Conservation (phyloP, 2,329 filamentous ascomycete species). For the Claviceps paspali region DNA sequence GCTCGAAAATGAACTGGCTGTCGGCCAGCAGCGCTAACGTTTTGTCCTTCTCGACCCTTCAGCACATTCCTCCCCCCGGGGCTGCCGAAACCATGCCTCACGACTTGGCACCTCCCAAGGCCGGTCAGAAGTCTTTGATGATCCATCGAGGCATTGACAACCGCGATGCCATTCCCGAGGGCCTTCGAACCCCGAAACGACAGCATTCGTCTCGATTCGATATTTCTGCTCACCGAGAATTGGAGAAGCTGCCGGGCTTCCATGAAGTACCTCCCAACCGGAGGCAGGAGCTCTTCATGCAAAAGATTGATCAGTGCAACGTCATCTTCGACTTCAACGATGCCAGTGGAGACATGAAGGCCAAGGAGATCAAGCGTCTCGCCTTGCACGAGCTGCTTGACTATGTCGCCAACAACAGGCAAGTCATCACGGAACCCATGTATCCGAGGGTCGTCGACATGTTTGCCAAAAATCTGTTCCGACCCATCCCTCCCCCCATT, state of each 20-base stretch:
- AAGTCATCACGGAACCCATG: slow-evolving; percentile 98
- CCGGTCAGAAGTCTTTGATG: slow-evolving; percentile 74
- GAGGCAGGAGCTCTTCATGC: slow-evolving; percentile 95
- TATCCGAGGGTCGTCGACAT: slow-evolving; percentile 97
- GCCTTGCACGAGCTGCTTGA: slow-evolving; percentile 92
- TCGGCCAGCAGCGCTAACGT: not conserved
- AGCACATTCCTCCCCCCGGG: slow-evolving; percentile 83
- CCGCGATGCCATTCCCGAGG: slow-evolving; percentile 82
- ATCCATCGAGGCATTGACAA: slow-evolving; percentile 77
- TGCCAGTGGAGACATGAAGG: slow-evolving; percentile 96
- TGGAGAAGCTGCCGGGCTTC: slow-evolving; percentile 95
- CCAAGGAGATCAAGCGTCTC: slow-evolving; percentile 96
- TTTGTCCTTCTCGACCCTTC: not conserved
- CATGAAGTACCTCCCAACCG: slow-evolving; percentile 93
- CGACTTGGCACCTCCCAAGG: slow-evolving; percentile 86
- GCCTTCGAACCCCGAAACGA: slow-evolving; percentile 84
- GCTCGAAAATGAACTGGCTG: not conserved
- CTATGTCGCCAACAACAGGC: slow-evolving; percentile 95
- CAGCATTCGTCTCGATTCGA: slow-evolving; percentile 97
- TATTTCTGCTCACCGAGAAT: slow-evolving; percentile 88
- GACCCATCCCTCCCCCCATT: slow-evolving; percentile 90
- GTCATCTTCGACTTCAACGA: slow-evolving; percentile 99
- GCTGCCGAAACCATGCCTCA: slow-evolving; percentile 96
- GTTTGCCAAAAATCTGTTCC: slow-evolving; percentile 97
- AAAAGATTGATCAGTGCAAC: slow-evolving; percentile 99